Percentiles rank a stretch among this genome's conserved stretches.
phyloP scores from a whole-genome alignment of 768 basidiomycete genomes.

The Phlebiopsis flavidoalba region DNA sequence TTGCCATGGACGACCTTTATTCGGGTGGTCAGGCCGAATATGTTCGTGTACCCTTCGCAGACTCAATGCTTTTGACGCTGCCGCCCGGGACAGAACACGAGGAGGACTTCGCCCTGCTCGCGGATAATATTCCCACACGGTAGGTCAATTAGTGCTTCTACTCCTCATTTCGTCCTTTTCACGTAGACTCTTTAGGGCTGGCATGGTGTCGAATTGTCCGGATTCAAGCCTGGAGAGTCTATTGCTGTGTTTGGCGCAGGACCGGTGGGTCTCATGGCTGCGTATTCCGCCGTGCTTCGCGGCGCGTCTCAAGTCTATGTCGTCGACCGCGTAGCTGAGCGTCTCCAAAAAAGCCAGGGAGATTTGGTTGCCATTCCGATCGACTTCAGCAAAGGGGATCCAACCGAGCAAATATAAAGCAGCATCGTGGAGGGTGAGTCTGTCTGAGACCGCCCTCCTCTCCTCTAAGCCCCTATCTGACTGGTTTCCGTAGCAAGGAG shows the following conservation, averaged over 20 bases:
- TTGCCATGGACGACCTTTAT: constrained; percentile 55
- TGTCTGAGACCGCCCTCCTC: too few species aligned
- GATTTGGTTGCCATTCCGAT: constrained; percentile 47
- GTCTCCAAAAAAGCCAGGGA: constrained; percentile 46
- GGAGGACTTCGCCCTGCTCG: constrained; percentile 49
- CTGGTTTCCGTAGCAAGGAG: constrained; percentile 29
- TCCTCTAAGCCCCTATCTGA: background rate
- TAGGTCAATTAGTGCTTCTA: too few species aligned
- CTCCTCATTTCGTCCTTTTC: too few species aligned
- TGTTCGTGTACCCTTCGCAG: constrained; percentile 51
- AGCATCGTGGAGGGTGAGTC: constrained; percentile 38
- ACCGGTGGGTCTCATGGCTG: constrained; percentile 53
- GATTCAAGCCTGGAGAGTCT: constrained; percentile 48
- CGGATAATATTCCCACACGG: constrained; percentile 57
- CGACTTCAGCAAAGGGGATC: constrained; percentile 42
- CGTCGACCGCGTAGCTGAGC: constrained; percentile 51
- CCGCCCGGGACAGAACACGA: constrained; percentile 49
- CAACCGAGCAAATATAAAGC: constrained; percentile 44
- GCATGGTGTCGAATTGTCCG: constrained; percentile 47
- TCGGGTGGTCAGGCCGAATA: constrained; percentile 53
- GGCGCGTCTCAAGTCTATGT: constrained; percentile 51
- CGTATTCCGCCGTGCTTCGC: constrained; percentile 47
- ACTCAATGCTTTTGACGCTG: constrained; percentile 47
- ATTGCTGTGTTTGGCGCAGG: constrained; percentile 50
- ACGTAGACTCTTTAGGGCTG: too few species aligned